phyloP scores from a whole-genome alignment of 805 yeast genomes.

The Sugiyamaella lignohabitans region DNA sequence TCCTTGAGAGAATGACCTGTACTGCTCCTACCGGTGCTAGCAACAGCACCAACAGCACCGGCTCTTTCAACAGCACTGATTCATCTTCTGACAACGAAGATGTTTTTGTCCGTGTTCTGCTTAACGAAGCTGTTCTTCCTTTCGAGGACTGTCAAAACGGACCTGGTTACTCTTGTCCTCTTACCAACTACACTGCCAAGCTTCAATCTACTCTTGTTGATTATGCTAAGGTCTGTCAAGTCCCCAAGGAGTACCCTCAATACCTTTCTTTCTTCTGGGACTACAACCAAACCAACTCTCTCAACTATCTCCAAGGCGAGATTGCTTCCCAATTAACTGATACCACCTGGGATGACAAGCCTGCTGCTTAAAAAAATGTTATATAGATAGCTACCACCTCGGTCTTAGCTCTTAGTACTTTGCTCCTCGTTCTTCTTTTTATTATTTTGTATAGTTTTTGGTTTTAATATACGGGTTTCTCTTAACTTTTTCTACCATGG shows the following conservation, averaged over 20 bases:
- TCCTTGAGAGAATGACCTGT: slow-evolving; percentile 46
- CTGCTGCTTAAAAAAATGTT: not conserved
- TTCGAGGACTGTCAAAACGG: slow-evolving; percentile 44
- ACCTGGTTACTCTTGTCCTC: slow-evolving; percentile 47
- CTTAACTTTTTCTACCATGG: too few species aligned
- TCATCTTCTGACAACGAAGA: too few species aligned
- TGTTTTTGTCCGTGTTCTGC: slow-evolving; percentile 44
- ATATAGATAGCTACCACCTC: too few species aligned
- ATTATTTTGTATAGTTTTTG: too few species aligned
- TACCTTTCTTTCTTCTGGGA: slow-evolving; percentile 31
- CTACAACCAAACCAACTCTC: slow-evolving; percentile 13
- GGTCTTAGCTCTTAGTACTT: too few species aligned
- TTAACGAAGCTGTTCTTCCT: slow-evolving; percentile 53
- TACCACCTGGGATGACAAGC: slow-evolving; percentile 14
- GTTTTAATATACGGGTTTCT: too few species aligned
- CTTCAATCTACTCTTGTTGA: slow-evolving; percentile 9
- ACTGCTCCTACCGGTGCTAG: slow-evolving; percentile 26
- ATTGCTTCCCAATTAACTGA: slow-evolving; percentile 5
- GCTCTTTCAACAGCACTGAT: too few species aligned
- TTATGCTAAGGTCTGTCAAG: slow-evolving; percentile 16
- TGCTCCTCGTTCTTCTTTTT: too few species aligned
- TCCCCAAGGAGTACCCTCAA: slow-evolving; percentile 17
- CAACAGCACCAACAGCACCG: too few species aligned
- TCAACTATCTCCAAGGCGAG: slow-evolving; percentile 2
- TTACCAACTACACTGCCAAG: slow-evolving; percentile 26